Evolutionary conservation across 805 yeast genomes (phyloP).

Genomic region (Saccharomyces kudriavzevii): DNA sequence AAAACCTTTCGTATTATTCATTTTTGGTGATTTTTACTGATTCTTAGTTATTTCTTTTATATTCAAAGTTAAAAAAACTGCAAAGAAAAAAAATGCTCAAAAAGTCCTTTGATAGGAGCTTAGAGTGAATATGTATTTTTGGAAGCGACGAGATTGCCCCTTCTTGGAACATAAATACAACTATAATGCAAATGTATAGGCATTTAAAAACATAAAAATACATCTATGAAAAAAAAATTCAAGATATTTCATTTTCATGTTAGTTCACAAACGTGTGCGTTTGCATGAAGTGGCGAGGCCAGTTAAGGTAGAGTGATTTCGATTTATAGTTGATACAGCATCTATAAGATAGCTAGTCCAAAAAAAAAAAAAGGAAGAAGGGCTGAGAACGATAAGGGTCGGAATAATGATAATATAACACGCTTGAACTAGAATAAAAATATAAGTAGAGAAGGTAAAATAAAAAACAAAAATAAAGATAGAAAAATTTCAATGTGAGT

Average conservation of each 20-base stretch:
- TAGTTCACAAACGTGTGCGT: background rate
- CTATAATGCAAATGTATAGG: background rate
- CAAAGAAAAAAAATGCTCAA: background rate
- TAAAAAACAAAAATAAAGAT: background rate
- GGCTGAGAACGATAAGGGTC: background rate
- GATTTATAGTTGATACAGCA: background rate
- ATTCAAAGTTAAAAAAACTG: background rate
- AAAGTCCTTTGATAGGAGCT: background rate
- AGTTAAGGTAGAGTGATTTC: background rate
- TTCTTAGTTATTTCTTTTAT: background rate
- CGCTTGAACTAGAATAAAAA: background rate
- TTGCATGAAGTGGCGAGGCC: background rate
- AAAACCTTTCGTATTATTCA: background rate
- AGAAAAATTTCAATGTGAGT: background rate
- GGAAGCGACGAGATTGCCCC: background rate
- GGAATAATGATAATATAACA: background rate
- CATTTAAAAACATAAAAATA: background rate
- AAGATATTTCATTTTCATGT: background rate
- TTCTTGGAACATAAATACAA: background rate
- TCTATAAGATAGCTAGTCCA: background rate
- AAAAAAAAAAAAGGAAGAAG: background rate
- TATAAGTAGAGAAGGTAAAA: background rate
- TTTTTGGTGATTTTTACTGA: background rate
- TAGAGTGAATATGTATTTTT: background rate
- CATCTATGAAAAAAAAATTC: background rate